Evolutionary conservation across 768 basidiomycete species (phyloP), one percentile per base, ranked within the genome.

Genomic region (Suillus cothurnatus): DNA sequence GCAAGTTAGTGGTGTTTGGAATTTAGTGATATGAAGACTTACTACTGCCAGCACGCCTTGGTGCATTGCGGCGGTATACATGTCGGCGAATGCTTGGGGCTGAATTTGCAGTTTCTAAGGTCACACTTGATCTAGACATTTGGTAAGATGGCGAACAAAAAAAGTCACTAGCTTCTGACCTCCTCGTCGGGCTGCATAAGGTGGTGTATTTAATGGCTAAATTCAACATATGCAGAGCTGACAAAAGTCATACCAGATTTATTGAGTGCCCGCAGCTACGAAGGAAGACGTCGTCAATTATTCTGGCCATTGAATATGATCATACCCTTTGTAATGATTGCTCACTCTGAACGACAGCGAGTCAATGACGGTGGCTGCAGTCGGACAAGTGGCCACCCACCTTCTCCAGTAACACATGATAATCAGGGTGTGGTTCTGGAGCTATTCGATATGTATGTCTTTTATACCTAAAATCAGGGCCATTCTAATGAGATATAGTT

Each of bases 21-120:
- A 34, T 47, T 31, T 43, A 62, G 21, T 34, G 57, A 62, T 45
- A 26, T 15, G 26, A 32, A 26, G 19, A 79, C 88, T 70, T 75
- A 90, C 88, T 90, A 89, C 75, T 90, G 89, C 87, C 88, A 89
- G 73, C 89, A 90, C 64, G 81, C 82, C 66, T 81, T 74, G 67
- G 76, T 80, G 71, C 89, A 90, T 52, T 74, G 68, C 41, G 86
- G 85, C 4, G 84, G 81, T 56, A 70, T 63, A 72, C 89, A 90
- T 43, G 76, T 71, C 49, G 59, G 71, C 43, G 88, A 79, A 72
- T 90, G 89, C 39, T 70, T 77, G 8, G 82, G 81, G 70, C 88
- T 90, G 70, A 90, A 89, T 77, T 83, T 88, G 79, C 89, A 90
- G 66, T 77, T 83, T 47, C 77, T 76, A 63, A 85, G 77, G 69